Conservation (phyloP, 257 asterid species). For the Solanum raphanifolium region DNA sequence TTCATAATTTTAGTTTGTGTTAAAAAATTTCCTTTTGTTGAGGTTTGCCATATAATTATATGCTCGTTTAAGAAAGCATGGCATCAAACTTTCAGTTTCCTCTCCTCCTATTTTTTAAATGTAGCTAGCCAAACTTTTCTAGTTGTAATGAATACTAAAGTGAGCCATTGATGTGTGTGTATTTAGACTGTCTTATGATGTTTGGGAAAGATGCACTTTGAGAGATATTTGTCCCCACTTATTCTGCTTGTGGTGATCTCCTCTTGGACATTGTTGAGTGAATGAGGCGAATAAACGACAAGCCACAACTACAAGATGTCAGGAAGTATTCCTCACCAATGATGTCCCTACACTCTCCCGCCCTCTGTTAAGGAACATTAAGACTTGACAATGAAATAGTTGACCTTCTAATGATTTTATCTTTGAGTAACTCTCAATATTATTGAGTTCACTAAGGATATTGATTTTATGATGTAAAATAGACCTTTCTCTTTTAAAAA, state of each 20-base stretch:
- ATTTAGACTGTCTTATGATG: background rate
- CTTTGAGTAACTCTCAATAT: background rate
- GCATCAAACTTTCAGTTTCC: background rate
- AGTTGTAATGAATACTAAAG: background rate
- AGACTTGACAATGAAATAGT: background rate
- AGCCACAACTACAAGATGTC: background rate
- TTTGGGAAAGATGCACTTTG: background rate
- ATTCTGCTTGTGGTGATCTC: background rate
- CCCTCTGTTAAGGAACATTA: background rate
- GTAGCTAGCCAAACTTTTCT: background rate
- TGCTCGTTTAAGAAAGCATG: background rate
- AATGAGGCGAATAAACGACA: background rate
- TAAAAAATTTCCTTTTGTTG: background rate
- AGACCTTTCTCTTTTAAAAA: background rate
- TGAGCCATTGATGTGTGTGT: background rate
- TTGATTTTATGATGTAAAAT: background rate
- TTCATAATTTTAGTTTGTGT: background rate
- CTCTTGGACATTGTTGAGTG: background rate
- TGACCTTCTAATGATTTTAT: background rate
- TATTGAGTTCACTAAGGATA: background rate
- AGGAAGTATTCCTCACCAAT: background rate
- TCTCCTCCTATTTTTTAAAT: background rate
- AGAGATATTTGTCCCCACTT: background rate
- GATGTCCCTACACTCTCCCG: background rate
- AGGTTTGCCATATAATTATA: background rate